Evolutionary conservation across 179 eudicot genomes (phyloP).

Genomic region (Patellifolia procumbens): DNA sequence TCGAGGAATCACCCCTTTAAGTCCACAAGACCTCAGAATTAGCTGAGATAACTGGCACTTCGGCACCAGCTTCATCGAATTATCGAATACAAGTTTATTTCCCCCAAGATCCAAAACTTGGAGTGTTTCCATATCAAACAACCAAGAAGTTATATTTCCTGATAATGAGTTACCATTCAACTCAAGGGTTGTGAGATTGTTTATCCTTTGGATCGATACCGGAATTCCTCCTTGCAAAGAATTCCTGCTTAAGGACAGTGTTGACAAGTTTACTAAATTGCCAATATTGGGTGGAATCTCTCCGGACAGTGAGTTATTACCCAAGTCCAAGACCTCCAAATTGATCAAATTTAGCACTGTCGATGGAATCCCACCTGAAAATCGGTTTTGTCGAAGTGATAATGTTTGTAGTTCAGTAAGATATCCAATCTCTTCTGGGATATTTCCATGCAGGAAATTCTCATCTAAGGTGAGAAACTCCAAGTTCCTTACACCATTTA

Average conservation of each 20-base stretch:
- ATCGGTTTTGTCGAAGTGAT: constrained; percentile 41
- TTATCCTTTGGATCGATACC: constrained; percentile 35
- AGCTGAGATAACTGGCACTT: constrained; percentile 45
- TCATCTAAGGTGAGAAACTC: constrained; percentile 37
- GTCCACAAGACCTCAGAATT: constrained; percentile 44
- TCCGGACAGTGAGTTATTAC: constrained; percentile 32
- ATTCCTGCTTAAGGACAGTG: constrained; percentile 32
- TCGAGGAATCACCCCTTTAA: constrained; percentile 45
- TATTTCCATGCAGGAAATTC: constrained; percentile 44
- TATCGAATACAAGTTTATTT: constrained; percentile 40
- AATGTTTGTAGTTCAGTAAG: constrained; percentile 39
- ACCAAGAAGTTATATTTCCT: constrained; percentile 51
- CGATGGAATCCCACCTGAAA: constrained; percentile 42
- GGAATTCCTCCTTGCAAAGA: constrained; percentile 46
- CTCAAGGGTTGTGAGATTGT: constrained; percentile 39
- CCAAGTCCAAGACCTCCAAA: constrained; percentile 42
- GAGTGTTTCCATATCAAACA: constrained; percentile 41
- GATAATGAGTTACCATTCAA: constrained; percentile 42
- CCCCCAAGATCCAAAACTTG: constrained; percentile 42
- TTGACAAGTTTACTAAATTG: constrained; percentile 18
- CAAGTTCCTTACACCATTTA: constrained; percentile 41
- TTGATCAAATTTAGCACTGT: constrained; percentile 34
- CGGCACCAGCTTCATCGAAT: constrained; percentile 34
- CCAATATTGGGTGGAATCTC: constrained; percentile 25
- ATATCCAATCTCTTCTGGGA: constrained; percentile 44